Evolutionary conservation across 805 yeast species (phyloP).

Genomic region (Cyberlindnera euphorbiiphila): DNA sequence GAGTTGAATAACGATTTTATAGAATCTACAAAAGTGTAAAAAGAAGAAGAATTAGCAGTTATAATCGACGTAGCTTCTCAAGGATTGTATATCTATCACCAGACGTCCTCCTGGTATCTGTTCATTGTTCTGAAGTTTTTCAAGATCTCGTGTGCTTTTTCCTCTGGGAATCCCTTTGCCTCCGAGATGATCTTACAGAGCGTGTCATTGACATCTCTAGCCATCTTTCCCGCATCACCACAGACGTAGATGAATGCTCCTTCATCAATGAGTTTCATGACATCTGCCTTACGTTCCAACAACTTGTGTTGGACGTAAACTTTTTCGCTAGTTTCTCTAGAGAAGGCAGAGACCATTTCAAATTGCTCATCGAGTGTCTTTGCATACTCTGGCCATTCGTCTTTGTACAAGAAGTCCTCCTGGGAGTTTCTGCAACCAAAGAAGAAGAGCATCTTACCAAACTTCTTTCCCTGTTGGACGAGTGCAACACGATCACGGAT

Average conservation of each 20-base stretch:
- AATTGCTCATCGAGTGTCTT: constrained; percentile 52
- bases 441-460: constrained; percentile 76
- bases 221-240: constrained; percentile 96
- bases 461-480: constrained; percentile 40
- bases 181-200: constrained; percentile 58
- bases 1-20: constrained; percentile 1
- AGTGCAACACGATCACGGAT: constrained; percentile 77
- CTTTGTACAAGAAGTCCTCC: constrained; percentile 81
- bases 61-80: background rate
- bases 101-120: constrained; percentile 95
- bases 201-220: constrained; percentile 81
- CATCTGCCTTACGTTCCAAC: constrained; percentile 42
- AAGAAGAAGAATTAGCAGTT: background rate
- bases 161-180: constrained; percentile 59
- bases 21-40: background rate
- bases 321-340: constrained; percentile 62
- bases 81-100: constrained; percentile 46
- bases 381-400: constrained; percentile 83
- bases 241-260: constrained; percentile 94
- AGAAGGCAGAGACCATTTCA: constrained; percentile 78
- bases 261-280: constrained; percentile 44
- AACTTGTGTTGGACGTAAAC: constrained; percentile 86
- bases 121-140: constrained; percentile 79
- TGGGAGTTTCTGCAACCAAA: constrained; percentile 80
- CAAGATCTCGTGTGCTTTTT: constrained; percentile 70